Conservation (phyloP, 2,329 filamentous ascomycete species). For the Cladophialophora exuberans region DNA sequence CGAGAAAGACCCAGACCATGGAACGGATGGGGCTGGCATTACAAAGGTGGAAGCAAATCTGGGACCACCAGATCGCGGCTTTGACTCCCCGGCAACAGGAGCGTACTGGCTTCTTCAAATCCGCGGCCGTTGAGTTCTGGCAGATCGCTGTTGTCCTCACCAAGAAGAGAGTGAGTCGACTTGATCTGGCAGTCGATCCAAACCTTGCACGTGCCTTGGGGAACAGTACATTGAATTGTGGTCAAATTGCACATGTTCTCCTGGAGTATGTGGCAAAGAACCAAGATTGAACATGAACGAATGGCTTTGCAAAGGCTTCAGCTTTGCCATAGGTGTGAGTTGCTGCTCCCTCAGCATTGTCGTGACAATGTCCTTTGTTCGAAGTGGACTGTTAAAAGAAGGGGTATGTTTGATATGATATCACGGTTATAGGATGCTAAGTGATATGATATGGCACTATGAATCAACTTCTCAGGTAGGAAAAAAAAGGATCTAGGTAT, state of each 20-base stretch:
- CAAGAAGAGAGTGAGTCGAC: constrained; percentile 4
- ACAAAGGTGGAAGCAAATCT: constrained; percentile 4
- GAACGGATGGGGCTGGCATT: constrained; percentile 3
- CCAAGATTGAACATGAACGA: too few species aligned
- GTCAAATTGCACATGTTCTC: not conserved
- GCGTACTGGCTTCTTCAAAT: constrained; percentile 6
- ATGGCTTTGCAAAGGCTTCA: too few species aligned
- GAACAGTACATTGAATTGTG: not conserved
- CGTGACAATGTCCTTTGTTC: too few species aligned
- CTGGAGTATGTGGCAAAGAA: too few species aligned
- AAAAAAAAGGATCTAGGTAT: too few species aligned
- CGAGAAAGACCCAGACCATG: constrained; percentile 7
- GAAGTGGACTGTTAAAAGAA: too few species aligned
- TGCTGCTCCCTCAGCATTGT: too few species aligned
- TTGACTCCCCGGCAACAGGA: constrained; percentile 3
- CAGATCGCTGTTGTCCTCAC: constrained; percentile 8
- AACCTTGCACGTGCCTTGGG: not conserved
- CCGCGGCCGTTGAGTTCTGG: constrained; percentile 8
- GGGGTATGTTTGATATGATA: too few species aligned
- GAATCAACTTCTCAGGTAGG: too few species aligned
- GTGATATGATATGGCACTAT: too few species aligned
- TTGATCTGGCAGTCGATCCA: constrained; percentile 1
- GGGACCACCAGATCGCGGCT: constrained; percentile 8
- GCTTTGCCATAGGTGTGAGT: too few species aligned
- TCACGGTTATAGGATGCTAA: too few species aligned